Conservation (phyloP, 2,329 filamentous ascomycete species). For the Trichoderma cornu-damae region DNA sequence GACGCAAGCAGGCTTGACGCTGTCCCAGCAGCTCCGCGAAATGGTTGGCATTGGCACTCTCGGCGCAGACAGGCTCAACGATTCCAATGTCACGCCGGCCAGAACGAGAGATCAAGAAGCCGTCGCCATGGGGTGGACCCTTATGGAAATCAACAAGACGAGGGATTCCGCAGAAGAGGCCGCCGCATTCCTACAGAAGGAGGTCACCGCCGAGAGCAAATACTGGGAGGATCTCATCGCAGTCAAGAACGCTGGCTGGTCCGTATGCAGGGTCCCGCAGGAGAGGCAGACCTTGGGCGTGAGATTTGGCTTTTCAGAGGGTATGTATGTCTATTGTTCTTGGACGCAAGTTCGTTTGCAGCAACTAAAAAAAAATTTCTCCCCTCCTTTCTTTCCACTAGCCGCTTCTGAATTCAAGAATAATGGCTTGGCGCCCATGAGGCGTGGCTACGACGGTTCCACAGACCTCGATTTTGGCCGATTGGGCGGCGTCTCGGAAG, state of each 20-base stretch:
- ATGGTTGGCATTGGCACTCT: constrained; percentile 70
- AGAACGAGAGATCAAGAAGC: constrained; percentile 53
- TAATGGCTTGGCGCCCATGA: constrained; percentile 75
- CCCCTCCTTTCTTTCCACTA: constrained; percentile 26
- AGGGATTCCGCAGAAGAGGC: constrained; percentile 69
- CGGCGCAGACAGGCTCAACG: constrained; percentile 59
- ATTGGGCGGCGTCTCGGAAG: constrained; percentile 48
- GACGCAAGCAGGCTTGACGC: constrained; percentile 60
- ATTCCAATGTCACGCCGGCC: constrained; percentile 53
- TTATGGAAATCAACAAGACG: constrained; percentile 69
- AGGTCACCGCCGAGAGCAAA: constrained; percentile 72
- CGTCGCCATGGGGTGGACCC: constrained; percentile 65
- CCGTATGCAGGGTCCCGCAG: constrained; percentile 69
- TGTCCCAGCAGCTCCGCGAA: constrained; percentile 66
- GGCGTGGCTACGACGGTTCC: constrained; percentile 66
- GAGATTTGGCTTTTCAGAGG: constrained; percentile 82
- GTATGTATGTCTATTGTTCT: no score
- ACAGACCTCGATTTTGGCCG: constrained; percentile 65
- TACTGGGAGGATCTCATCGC: constrained; percentile 87
- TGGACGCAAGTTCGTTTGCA: not conserved
- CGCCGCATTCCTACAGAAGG: constrained; percentile 65
- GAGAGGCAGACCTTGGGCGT: constrained; percentile 74
- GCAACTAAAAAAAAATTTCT: no score
- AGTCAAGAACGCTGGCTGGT: constrained; percentile 81
- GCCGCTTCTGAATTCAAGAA: constrained; percentile 56